Evolutionary conservation across 164 flowering plant genomes (phyloP).

Genomic region (Magnolia sinica): DNA sequence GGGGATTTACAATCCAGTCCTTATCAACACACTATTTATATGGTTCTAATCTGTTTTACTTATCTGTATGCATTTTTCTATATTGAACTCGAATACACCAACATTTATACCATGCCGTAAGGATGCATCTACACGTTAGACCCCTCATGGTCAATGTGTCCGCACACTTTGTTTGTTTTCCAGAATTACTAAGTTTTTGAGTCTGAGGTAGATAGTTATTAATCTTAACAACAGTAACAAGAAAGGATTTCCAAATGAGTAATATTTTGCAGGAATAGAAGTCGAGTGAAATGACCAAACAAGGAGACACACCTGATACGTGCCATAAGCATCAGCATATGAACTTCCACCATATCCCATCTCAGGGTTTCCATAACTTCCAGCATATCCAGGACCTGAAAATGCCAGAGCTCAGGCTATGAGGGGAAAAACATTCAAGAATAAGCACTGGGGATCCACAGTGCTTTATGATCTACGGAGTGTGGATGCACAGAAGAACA

Average conservation of each 20-base stretch:
- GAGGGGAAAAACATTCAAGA: background rate
- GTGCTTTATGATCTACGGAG: background rate
- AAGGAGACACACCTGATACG: constrained; percentile 43
- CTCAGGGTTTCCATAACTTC: constrained; percentile 39
- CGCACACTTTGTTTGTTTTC: background rate
- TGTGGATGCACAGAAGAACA: background rate
- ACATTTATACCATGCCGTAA: no score
- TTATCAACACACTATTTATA: no score
- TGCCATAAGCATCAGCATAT: constrained; percentile 31
- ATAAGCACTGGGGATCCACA: background rate
- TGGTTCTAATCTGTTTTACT: no score
- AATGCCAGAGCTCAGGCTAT: background rate
- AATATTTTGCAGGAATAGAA: background rate
- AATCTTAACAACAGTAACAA: no score
- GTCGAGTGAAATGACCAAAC: background rate
- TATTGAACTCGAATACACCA: no score
- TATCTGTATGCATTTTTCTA: no score
- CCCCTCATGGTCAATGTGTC: background rate
- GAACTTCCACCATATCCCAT: constrained; percentile 38
- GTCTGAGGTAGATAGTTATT: no score
- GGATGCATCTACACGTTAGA: no score
- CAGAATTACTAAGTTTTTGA: no score
- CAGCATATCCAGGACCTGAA: constrained; percentile 42
- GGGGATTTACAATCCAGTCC: no score
- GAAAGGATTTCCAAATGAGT: background rate